These are phyloP conservation scores for Mimosa pudica DNA, from an alignment of 306 rosid species.

Conservation along the genomic window DNA sequence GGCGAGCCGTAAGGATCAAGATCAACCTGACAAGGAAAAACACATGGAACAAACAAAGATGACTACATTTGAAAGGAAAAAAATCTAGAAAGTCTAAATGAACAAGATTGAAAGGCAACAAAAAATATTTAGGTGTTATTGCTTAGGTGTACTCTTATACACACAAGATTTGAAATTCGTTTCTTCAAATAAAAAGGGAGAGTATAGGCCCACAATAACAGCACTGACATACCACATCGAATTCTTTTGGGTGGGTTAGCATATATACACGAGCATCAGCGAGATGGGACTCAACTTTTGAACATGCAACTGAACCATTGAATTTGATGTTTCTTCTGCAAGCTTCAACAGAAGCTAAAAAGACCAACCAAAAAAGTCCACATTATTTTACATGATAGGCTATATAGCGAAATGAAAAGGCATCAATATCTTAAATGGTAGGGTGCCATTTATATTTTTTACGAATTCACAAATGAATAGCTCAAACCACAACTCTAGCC, in stretches of 20 bases:
- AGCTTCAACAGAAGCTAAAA: conserved; percentile 85
- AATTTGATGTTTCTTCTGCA: conserved; percentile 95
- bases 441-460: not conserved
- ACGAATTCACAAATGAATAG: conserved; percentile 7
- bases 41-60: conserved; percentile 20
- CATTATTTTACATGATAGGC: conserved; percentile 19
- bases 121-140: not conserved
- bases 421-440: conserved; percentile 9
- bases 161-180: not conserved
- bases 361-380: conserved; percentile 18
- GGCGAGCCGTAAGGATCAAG: conserved; percentile 99
- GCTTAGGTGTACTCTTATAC: not conserved
- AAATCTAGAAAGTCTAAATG: not conserved
- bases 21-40: conserved; percentile 76
- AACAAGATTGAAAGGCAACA: not conserved
- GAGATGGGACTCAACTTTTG: conserved; percentile 92
- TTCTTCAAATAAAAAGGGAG: conserved; percentile 5
- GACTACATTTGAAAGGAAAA: not conserved
- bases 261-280: conserved; percentile 96
- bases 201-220: conserved; percentile 18
- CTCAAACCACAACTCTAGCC: not conserved
- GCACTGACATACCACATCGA: conserved; percentile 76
- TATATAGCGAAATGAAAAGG: conserved; percentile 22
- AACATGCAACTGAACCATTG: conserved; percentile 84
- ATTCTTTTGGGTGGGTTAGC: conserved; percentile 92